These are phyloP conservation scores for Mortierella sp. DNA, from an alignment of 371 early-diverging fungal genomes.

Conservation along the genomic window DNA sequence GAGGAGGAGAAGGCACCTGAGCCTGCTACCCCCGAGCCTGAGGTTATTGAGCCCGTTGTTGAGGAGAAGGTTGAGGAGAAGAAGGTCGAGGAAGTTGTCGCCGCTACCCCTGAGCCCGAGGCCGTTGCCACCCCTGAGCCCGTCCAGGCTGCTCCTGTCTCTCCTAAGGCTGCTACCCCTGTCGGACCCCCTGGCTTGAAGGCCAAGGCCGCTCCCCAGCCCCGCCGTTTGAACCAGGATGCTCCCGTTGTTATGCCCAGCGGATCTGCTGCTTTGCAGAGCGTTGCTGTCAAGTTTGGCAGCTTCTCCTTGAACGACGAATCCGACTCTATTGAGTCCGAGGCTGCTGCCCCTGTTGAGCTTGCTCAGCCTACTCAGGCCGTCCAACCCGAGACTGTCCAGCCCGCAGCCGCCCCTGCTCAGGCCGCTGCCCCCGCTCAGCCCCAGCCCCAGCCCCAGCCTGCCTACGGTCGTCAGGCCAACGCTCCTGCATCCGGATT, in stretches of 20 bases:
- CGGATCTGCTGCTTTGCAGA: constrained; percentile 68
- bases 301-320: constrained; percentile 74
- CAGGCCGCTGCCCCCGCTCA: constrained; percentile 26
- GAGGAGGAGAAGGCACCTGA: constrained; percentile 25
- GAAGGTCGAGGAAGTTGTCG: constrained; percentile 38
- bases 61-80: constrained; percentile 42
- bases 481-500: constrained; percentile 53
- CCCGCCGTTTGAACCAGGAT: constrained; percentile 81
- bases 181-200: constrained; percentile 65
- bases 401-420: constrained; percentile 17
- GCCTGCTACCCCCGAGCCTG: constrained; percentile 1
- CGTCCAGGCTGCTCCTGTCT: constrained; percentile 23
- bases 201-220: constrained; percentile 44
- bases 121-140: constrained; percentile 19
- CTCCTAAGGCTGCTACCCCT: constrained; percentile 24
- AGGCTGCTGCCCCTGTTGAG: constrained; percentile 14
- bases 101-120: constrained; percentile 17
- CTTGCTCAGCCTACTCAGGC: constrained; percentile 38
- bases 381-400: constrained; percentile 51
- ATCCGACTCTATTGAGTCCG: constrained; percentile 24
- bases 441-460: constrained; percentile 17
- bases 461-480: constrained; percentile 59
- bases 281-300: constrained; percentile 86
- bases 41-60: constrained; percentile 16
- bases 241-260: constrained; percentile 89